phyloP scores from a whole-genome alignment of 192 early-diverging fungal species.

The Kappamyces sp. region DNA sequence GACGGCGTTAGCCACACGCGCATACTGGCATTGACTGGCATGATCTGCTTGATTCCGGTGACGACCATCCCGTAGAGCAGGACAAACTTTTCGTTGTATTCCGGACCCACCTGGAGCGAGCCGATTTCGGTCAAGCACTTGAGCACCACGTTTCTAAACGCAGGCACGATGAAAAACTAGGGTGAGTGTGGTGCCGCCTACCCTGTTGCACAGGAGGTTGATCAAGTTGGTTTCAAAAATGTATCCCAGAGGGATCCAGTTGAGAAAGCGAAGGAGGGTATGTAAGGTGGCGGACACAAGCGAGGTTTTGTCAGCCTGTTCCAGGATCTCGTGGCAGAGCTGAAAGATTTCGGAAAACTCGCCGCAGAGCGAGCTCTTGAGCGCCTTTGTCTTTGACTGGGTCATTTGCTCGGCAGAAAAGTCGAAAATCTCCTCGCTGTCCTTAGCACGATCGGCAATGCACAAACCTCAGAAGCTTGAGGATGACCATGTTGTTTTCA shows the following conservation, averaged over 20 bases:
- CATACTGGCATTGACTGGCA: constrained; percentile 64
- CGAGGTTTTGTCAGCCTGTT: constrained; percentile 82
- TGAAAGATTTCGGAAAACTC: constrained; percentile 95
- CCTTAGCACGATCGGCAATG: not conserved
- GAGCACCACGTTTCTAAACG: constrained; percentile 88
- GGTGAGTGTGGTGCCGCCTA: constrained; percentile 30
- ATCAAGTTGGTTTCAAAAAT: constrained; percentile 96
- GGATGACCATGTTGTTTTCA: constrained; percentile 99
- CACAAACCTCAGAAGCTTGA: constrained; percentile 86
- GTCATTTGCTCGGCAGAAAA: constrained; percentile 99
- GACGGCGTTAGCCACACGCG: constrained; percentile 6
- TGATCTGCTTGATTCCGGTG: constrained; percentile 56
- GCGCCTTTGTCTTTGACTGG: constrained; percentile 84
- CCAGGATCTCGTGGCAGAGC: constrained; percentile 89
- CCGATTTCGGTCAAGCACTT: constrained; percentile 98
- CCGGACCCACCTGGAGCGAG: constrained; percentile 65
- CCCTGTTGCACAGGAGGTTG: constrained; percentile 70
- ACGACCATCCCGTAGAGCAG: constrained; percentile 82
- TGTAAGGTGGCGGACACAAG: constrained; percentile 89
- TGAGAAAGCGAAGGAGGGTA: constrained; percentile 90
- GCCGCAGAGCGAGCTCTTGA: constrained; percentile 91
- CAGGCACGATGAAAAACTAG: constrained; percentile 77
- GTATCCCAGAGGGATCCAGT: constrained; percentile 98
- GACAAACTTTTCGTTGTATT: constrained; percentile 84
- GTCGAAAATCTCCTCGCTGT: constrained; percentile 98